A percentile compares a stretch with the other conserved stretches of the same genome.
phyloP scores from a whole-genome alignment of 1,284 basidiomycete species.

The Pholiota adiposa region DNA sequence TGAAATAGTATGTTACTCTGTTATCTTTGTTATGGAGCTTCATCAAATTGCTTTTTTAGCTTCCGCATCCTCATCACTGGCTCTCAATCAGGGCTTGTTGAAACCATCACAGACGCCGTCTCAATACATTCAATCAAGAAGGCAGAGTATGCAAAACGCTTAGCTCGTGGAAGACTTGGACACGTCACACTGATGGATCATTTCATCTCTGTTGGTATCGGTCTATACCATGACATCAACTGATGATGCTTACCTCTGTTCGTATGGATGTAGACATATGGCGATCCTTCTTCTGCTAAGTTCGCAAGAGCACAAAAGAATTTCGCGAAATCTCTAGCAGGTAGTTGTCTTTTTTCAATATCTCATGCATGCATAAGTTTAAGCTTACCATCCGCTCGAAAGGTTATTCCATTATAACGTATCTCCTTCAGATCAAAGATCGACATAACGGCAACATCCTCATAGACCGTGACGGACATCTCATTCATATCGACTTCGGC shows the following conservation, averaged over 20 bases:
- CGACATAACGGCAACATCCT: constrained; percentile 99
- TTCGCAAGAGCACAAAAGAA: constrained; percentile 87
- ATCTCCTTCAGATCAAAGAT: constrained; percentile 97
- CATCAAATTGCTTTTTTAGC: constrained; percentile 33
- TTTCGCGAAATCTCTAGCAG: constrained; percentile 94
- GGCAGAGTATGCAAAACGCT: constrained; percentile 90
- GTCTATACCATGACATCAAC: neutral
- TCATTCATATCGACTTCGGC: constrained; percentile 98
- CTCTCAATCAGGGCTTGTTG: constrained; percentile 89
- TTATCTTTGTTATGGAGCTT: neutral
- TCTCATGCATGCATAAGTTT: neutral
- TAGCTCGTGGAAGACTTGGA: constrained; percentile 80
- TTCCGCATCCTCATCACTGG: constrained; percentile 94
- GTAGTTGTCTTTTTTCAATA: constrained; percentile 35
- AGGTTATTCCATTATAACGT: constrained; percentile 96
- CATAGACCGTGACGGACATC: constrained; percentile 91
- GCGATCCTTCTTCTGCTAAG: constrained; percentile 85
- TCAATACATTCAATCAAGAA: constrained; percentile 99
- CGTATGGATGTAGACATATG: constrained; percentile 69
- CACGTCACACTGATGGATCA: constrained; percentile 91
- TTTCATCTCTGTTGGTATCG: constrained; percentile 65
- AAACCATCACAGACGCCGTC: constrained; percentile 96
- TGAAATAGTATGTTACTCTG: constrained; percentile 73
- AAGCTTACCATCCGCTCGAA: constrained; percentile 4
- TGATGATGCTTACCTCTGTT: neutral